Conservation (phyloP, 495 filamentous ascomycete genomes). For the Cercophora newfieldiana region DNA sequence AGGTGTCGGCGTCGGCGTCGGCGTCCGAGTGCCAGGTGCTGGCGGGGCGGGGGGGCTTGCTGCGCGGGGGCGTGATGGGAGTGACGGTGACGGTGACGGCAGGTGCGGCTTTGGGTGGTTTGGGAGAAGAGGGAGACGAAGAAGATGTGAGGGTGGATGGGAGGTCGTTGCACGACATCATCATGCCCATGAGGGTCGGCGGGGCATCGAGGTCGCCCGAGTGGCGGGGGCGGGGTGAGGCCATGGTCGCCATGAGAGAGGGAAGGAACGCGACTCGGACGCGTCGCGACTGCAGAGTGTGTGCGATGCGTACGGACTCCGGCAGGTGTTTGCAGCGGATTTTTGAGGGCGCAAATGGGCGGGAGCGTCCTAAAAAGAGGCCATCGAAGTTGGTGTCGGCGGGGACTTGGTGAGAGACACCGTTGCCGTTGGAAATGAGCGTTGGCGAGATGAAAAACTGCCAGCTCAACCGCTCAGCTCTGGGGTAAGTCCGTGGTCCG, state of each 20-base stretch:
- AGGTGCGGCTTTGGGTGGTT: background rate
- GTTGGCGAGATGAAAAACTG: background rate
- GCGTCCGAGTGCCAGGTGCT: background rate
- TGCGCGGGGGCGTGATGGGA: background rate
- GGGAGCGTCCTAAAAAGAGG: background rate
- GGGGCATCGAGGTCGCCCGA: background rate
- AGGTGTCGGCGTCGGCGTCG: background rate
- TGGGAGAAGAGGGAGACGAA: no score
- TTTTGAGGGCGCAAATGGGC: background rate
- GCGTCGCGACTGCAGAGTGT: background rate
- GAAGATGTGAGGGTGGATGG: background rate
- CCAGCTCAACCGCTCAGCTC: background rate
- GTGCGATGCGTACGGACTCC: background rate
- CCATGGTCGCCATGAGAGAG: background rate
- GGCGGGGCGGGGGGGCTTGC: background rate
- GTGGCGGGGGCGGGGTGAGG: background rate
- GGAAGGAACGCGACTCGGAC: background rate
- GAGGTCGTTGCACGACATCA: slow-evolving; percentile 7
- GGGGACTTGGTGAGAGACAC: background rate
- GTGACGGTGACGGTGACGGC: background rate
- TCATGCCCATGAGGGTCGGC: slow-evolving; percentile 2
- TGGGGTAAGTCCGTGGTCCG: background rate
- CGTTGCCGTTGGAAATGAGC: background rate
- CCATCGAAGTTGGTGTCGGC: background rate
- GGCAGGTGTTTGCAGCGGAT: background rate